Base-by-base conservation (phyloP, 306 rosid genomes). In the Alnus glutinosa region DNA sequence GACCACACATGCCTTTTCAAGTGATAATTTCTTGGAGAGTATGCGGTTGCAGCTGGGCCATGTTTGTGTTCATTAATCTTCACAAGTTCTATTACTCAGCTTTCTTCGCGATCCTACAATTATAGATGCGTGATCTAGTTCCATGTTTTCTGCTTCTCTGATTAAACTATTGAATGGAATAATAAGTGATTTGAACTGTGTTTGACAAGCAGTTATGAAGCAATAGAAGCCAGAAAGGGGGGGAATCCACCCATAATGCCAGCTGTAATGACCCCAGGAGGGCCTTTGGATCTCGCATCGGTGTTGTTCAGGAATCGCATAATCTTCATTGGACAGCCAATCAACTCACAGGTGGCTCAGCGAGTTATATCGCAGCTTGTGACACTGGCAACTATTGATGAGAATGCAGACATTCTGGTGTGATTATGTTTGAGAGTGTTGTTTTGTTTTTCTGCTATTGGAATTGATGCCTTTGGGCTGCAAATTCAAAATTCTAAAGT, bases 341-440 rank as follows among this genome's bases (percentile, higher is more conserved):
- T 95, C 79, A 92, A 89, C 80, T 79, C 94, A 16, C 79, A 81
- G 62, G 98, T 95, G 86, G 98, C 98, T 75, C 98, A 95, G 75
- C 89, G 93, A 88, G 98, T 95, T 79, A 92, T 95, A 77, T 92
- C 98, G 0, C 98, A 95, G 87, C 97, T 95, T 76, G 94, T 95
- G 70, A 95, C 98, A 73, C 86, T 95, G 55, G 98, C 98, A 80
- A 79, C 98, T 54, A 76, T 92, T 64, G 98, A 95, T 82, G 84
- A 85, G 80, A 54, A 93, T 72, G 78, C 99, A 55, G 97, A 95
- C 84, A 95, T 93, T 82, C 86, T 91, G 96, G 98, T 95, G 75
- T 78, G 91, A 36, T 34, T 79, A 63, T 55, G 44, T 54, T 85
- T 57, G 69, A 58, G 69, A 52, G 39, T 73, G 15, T 51, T 59